Conservation (phyloP, 176 grass and related monocot species). For the Chrysopogon serrulatus region DNA sequence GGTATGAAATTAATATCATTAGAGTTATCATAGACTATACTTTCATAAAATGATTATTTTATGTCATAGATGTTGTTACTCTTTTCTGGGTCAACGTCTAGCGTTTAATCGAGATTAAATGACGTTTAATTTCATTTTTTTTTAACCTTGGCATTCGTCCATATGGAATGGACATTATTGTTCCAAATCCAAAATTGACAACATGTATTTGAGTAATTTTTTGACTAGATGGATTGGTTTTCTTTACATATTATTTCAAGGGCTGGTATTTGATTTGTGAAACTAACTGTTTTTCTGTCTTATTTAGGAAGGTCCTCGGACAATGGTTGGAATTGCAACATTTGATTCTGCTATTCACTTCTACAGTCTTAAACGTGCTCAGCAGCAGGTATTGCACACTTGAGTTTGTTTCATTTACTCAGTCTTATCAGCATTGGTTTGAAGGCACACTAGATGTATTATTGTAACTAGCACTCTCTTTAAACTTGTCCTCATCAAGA, state of each 20-base stretch:
- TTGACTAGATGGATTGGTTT: background rate
- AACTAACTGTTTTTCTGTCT: background rate
- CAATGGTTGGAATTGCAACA: constrained; percentile 89
- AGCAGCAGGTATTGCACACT: constrained; percentile 63
- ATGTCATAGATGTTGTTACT: no score
- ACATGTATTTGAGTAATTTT: background rate
- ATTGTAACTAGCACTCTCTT: background rate
- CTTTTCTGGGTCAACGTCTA: no score
- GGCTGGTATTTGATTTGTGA: background rate
- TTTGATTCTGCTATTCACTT: constrained; percentile 97
- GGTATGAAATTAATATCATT: no score
- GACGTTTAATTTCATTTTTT: no score
- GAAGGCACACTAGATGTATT: background rate
- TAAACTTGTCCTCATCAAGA: background rate
- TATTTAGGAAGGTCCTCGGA: constrained; percentile 88
- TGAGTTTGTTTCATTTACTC: background rate
- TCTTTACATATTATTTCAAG: background rate
- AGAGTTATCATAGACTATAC: no score
- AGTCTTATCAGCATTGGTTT: background rate
- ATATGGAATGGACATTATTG: background rate
- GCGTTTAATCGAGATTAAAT: no score
- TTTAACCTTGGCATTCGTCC: no score
- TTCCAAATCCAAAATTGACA: background rate
- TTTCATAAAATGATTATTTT: no score
- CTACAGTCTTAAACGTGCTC: constrained; percentile 86